Base-by-base conservation (phyloP, 495 filamentous ascomycete species). In the Xanthoparmelia taractica region DNA sequence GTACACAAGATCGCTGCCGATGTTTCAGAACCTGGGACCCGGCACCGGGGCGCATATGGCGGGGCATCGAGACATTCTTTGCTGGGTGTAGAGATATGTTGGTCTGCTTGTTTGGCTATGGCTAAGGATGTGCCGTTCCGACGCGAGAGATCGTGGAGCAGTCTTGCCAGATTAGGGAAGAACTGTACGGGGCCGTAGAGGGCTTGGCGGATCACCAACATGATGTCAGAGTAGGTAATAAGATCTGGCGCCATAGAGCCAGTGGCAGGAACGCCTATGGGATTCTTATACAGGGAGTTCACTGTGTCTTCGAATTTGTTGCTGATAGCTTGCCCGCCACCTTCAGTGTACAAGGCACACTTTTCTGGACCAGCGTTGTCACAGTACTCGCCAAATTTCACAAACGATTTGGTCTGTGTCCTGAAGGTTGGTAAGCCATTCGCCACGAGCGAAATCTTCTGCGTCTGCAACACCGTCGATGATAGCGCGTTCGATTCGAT, bases 391-490 rank as follows among this genome's bases (percentile, higher is more conserved):
- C 71, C 78, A 67, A 85, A 80, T 7, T 67, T 71, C 8, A 76
- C 73, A 56, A n/a, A 83, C 72, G 4, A 80, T 76, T 0, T 72
- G 71, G 63, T 86, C 80, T 0, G 80, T 75, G 52, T 86, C 81
- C 33, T 71, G 62, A 4, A 84, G 67, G 31, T 75, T 77, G 31
- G 70, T 80, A 2, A 71, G 61, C 58, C 80, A 82, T 8, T 60
- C 57, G 59, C 76, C 70, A 15, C 62, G 56, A 61, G 77, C 77
- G 68, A 80, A 78, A 43, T 78, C 76, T 47, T 75, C 69, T 57
- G 74, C 77, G 65, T 90, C 70, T 20, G 80, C 79, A 11, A 84
- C 82, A 4, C 76, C 82, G 59, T 85, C 82, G 8, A 85, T 72
- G 5, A 84, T 69, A 33, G 76, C 67, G 11, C 82, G 76, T 6